These are phyloP conservation scores for Mortierella alpina DNA, from an alignment of 192 early-diverging fungal species.

Conservation along the genomic window DNA sequence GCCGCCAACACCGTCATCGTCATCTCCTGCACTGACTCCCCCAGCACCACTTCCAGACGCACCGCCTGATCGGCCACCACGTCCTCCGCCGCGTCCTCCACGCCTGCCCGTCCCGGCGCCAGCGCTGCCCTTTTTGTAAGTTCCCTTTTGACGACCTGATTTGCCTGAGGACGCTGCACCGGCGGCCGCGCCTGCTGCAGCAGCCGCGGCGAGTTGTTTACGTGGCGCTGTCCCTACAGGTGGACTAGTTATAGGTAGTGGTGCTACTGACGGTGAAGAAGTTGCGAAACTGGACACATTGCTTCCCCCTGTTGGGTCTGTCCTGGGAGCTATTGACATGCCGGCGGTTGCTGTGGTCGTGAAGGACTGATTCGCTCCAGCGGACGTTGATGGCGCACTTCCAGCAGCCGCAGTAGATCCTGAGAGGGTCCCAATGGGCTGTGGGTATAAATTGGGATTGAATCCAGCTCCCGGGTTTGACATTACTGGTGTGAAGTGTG, in stretches of 20 bases:
- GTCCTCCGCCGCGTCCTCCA: slow-evolving; percentile 18
- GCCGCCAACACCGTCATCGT: neutral
- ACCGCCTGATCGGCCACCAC: neutral
- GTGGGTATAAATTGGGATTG: slow-evolving; percentile 4
- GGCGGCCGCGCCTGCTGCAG: slow-evolving; percentile 37
- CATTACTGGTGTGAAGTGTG: slow-evolving; percentile 8
- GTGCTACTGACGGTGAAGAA: neutral
- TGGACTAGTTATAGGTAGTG: slow-evolving; percentile 18
- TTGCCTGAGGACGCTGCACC: slow-evolving; percentile 8
- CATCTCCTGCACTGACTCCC: slow-evolving; percentile 10
- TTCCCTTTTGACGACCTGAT: slow-evolving; percentile 28
- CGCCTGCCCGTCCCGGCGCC: neutral
- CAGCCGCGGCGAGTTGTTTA: slow-evolving; percentile 43
- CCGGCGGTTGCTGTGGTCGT: slow-evolving; percentile 13
- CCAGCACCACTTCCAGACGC: neutral
- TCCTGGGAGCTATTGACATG: slow-evolving; percentile 10
- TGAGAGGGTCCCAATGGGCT: slow-evolving; percentile 24
- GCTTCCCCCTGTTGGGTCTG: neutral
- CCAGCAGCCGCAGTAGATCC: neutral
- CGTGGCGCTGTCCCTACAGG: slow-evolving; percentile 39
- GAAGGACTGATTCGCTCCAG: slow-evolving; percentile 5
- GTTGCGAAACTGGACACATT: neutral
- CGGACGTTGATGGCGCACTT: slow-evolving; percentile 2
- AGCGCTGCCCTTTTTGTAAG: slow-evolving; percentile 17
- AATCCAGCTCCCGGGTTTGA: slow-evolving; percentile 23